Percentiles rank a stretch among this genome's conserved stretches.
phyloP scores from a whole-genome alignment of 2,329 filamentous ascomycete genomes.

The Calcarisporium arbuscula region DNA sequence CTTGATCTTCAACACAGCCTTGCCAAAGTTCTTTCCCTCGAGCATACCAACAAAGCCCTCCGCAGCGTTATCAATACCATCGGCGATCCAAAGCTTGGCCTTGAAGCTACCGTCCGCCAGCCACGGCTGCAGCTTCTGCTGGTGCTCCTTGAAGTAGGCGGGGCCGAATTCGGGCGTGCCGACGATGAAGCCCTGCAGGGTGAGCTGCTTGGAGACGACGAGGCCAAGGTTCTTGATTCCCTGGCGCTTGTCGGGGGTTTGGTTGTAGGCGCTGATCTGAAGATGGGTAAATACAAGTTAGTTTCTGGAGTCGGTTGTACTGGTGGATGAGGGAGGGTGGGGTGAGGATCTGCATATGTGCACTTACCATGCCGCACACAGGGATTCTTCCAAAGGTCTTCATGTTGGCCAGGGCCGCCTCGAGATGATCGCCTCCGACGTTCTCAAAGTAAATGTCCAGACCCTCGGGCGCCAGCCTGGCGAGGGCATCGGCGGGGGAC shows the following conservation, averaged over 20 bases:
- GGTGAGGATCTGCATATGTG: too few relatives aligned
- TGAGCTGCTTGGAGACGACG: conserved; percentile 62
- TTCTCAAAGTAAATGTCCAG: conserved; percentile 63
- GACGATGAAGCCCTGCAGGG: conserved; percentile 73
- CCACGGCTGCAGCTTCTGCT: conserved; percentile 70
- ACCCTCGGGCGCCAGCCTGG: conserved; percentile 66
- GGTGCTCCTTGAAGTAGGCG: conserved; percentile 63
- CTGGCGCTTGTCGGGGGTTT: conserved; percentile 44
- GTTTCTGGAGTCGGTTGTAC: accelerated
- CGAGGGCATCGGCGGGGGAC: conserved; percentile 59
- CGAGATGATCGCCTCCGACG: conserved; percentile 46
- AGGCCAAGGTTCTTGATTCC: conserved; percentile 60
- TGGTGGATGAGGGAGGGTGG: not conserved
- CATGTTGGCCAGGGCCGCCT: conserved; percentile 36
- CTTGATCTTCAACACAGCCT: conserved; percentile 2
- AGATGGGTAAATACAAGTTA: conserved; percentile 6
- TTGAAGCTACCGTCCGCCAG: conserved; percentile 70
- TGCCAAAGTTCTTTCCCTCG: not conserved
- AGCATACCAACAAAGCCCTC: conserved; percentile 13
- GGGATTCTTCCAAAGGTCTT: conserved; percentile 62
- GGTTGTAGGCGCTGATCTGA: conserved; percentile 69
- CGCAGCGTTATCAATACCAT: conserved; percentile 64
- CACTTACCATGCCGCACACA: conserved; percentile 54
- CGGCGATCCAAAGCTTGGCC: conserved; percentile 59
- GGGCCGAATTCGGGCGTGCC: conserved; percentile 57